These are phyloP conservation scores for Lachancea cidri DNA, from an alignment of 805 yeast species.

Conservation along the genomic window DNA sequence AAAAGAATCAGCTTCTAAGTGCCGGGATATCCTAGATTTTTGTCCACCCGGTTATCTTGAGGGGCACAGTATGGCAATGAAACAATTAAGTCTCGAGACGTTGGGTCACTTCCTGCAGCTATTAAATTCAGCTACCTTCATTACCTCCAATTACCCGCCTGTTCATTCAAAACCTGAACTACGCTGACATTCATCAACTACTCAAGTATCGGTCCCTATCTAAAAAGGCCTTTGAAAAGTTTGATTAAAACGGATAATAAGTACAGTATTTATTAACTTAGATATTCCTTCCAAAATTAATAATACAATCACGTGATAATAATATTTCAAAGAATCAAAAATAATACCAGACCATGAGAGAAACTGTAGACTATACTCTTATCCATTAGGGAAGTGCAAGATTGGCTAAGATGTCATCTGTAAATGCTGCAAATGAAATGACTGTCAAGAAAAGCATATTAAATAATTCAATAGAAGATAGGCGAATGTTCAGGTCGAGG, in stretches of 20 bases:
- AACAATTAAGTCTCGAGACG: neutral
- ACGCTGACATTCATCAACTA: neutral
- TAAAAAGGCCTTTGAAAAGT: neutral
- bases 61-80: conserved; percentile 1
- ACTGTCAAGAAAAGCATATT: conserved; percentile 6
- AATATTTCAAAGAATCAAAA: neutral
- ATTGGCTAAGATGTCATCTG: conserved; percentile 3
- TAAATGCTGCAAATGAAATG: conserved; percentile 5
- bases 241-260: no score
- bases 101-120: neutral
- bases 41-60: conserved; percentile 6
- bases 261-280: no score
- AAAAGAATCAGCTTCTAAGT: neutral
- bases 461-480: conserved; percentile 8
- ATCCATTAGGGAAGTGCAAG: neutral
- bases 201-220: neutral
- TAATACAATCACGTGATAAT: neutral
- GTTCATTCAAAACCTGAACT: neutral
- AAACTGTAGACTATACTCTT: neutral
- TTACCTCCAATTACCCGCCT: neutral
- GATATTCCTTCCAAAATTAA: no score
- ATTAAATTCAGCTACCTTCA: neutral
- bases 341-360: neutral
- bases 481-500: conserved; percentile 7
- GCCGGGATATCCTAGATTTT: neutral